Evolutionary conservation across 805 yeast genomes (phyloP).

Genomic region (Lipomyces oligophaga): DNA sequence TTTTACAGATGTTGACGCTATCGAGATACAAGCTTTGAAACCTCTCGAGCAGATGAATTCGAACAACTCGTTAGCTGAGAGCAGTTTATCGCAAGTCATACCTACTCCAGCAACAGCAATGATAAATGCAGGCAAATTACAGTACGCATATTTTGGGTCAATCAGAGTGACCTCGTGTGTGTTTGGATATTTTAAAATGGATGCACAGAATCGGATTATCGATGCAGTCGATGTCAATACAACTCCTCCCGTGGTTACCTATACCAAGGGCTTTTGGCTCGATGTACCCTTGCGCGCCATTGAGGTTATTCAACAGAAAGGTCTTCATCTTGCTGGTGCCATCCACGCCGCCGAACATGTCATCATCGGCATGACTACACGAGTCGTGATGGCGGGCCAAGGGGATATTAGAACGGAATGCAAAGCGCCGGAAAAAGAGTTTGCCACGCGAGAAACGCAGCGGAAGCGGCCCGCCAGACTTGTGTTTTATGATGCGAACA

Average conservation of each 20-base stretch:
- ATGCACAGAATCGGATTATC: constrained; percentile 68
- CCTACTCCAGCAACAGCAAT: constrained; percentile 1
- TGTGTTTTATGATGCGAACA: constrained; percentile 77
- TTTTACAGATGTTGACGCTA: constrained; percentile 88
- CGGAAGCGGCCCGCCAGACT: constrained; percentile 84
- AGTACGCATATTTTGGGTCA: constrained; percentile 63
- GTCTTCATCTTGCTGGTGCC: constrained; percentile 75
- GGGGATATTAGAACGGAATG: constrained; percentile 85
- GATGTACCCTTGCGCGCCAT: constrained; percentile 72
- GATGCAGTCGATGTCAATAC: constrained; percentile 91
- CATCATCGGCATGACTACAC: constrained; percentile 71
- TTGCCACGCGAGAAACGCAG: constrained; percentile 66
- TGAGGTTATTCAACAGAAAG: constrained; percentile 52
- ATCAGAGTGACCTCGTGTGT: constrained; percentile 71
- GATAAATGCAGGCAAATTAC: background rate
- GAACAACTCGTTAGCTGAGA: background rate
- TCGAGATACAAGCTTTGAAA: constrained; percentile 34
- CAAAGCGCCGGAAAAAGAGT: constrained; percentile 95
- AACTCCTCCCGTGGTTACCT: constrained; percentile 63
- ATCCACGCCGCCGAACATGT: constrained; percentile 98
- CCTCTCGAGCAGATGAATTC: constrained; percentile 2
- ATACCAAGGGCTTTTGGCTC: constrained; percentile 86
- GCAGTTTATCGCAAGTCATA: background rate
- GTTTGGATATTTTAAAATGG: constrained; percentile 89
- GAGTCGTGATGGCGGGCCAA: constrained; percentile 51